These are phyloP conservation scores for Conticribra guillardii DNA, from an alignment of 108 stramenopile genomes.

Conservation along the genomic window DNA sequence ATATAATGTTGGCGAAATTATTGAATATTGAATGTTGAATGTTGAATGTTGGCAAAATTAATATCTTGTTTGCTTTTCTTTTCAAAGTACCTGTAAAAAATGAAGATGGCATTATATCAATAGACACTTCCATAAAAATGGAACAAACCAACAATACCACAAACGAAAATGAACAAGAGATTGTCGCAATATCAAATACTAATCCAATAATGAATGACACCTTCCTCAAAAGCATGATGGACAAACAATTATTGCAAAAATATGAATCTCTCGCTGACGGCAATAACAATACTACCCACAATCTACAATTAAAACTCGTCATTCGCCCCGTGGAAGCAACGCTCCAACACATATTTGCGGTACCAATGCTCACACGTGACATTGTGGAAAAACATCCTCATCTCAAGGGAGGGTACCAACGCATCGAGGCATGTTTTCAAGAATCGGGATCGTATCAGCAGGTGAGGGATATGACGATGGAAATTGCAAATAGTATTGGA, in stretches of 20 bases:
- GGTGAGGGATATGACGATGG: constrained; percentile 33
- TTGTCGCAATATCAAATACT: not conserved
- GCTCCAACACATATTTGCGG: constrained; percentile 39
- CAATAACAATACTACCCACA: no score
- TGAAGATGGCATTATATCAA: constrained; percentile 15
- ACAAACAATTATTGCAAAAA: constrained; percentile 27
- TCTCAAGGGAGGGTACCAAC: constrained; percentile 31
- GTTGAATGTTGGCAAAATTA: no score
- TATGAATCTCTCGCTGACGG: constrained; percentile 25
- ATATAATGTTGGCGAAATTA: not conserved
- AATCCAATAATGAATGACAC: constrained; percentile 4
- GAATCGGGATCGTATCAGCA: constrained; percentile 18
- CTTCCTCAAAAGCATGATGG: constrained; percentile 40
- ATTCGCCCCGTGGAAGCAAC: constrained; percentile 23
- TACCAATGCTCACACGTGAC: constrained; percentile 43
- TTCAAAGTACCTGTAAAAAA: constrained; percentile 7
- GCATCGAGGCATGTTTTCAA: constrained; percentile 28
- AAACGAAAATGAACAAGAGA: not conserved
- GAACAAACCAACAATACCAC: not conserved
- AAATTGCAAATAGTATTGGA: constrained; percentile 29
- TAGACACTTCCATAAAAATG: constrained; percentile 10
- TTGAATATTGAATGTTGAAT: no score
- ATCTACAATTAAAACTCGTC: constrained; percentile 29
- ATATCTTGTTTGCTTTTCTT: no score
- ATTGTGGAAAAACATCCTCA: constrained; percentile 40